Evolutionary conservation across 345 rosid species (phyloP).

Genomic region (Lepidium sativum): DNA sequence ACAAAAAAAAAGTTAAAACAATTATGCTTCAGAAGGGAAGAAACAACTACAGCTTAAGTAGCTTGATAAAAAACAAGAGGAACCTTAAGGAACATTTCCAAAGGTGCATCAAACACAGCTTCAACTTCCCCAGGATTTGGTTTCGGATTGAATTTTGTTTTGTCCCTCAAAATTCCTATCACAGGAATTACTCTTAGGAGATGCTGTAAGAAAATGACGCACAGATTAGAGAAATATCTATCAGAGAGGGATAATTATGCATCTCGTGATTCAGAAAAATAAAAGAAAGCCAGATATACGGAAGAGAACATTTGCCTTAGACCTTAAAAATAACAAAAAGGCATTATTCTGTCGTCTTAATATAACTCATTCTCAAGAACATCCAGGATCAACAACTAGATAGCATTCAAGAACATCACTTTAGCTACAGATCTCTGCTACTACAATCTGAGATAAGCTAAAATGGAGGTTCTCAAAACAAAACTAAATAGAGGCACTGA

Average conservation of each 20-base stretch:
- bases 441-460: not conserved
- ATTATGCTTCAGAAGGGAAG: not conserved
- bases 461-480: not conserved
- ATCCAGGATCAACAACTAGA: not conserved
- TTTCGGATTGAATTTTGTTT: constrained; percentile 43
- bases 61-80: constrained; percentile 4
- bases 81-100: constrained; percentile 91
- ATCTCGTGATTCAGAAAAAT: not conserved
- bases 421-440: not conserved
- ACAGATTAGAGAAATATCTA: not conserved
- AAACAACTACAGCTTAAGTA: not conserved
- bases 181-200: constrained; percentile 85
- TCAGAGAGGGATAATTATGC: not conserved
- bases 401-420: not conserved
- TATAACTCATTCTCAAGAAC: not conserved
- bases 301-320: not conserved
- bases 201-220: constrained; percentile 46
- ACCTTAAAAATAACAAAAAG: not conserved
- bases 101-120: constrained; percentile 80
- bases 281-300: not conserved
- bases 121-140: constrained; percentile 89
- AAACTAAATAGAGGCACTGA: not conserved
- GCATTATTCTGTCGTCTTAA: not conserved
- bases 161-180: constrained; percentile 58
- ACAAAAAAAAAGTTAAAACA: not conserved